Percentiles rank a stretch among this genome's conserved stretches.
Conservation (phyloP, 1,284 basidiomycete species). For the Marasmius fiardii region DNA sequence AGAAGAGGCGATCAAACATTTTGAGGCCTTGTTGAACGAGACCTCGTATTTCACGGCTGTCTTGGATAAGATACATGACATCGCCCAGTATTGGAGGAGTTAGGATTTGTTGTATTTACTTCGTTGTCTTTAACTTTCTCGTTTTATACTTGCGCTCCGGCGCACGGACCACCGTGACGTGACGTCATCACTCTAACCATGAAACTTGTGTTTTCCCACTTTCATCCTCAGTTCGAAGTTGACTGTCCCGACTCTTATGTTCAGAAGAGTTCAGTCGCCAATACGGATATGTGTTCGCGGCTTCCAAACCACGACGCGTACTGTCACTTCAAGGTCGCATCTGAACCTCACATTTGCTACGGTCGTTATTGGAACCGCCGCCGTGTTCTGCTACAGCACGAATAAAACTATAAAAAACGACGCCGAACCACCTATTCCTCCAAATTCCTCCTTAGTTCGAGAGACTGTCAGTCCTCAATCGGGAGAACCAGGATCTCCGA, state of each 20-base stretch:
- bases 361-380: neutral
- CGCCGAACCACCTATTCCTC: neutral
- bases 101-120: slow-evolving; percentile 21
- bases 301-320: neutral
- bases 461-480: neutral
- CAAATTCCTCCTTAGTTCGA: neutral
- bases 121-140: neutral
- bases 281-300: neutral
- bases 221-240: neutral
- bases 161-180: neutral
- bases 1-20: slow-evolving; percentile 96
- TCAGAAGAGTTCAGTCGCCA: slow-evolving; percentile 1
- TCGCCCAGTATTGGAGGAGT: slow-evolving; percentile 82
- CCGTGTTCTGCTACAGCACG: slow-evolving; percentile 7
- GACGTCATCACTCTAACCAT: neutral
- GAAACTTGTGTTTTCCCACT: neutral
- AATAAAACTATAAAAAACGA: slow-evolving; percentile 10
- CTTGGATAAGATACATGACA: slow-evolving; percentile 87
- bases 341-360: slow-evolving; percentile 3
- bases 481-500: slow-evolving; percentile 9
- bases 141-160: neutral
- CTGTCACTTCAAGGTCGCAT: neutral
- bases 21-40: slow-evolving; percentile 91
- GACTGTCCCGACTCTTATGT: neutral
- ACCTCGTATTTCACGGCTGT: slow-evolving; percentile 94